Evolutionary conservation across 352 stramenopile genomes (phyloP), one percentile per base, ranked within the genome.

Genomic region (Phytophthora aleatoria): DNA sequence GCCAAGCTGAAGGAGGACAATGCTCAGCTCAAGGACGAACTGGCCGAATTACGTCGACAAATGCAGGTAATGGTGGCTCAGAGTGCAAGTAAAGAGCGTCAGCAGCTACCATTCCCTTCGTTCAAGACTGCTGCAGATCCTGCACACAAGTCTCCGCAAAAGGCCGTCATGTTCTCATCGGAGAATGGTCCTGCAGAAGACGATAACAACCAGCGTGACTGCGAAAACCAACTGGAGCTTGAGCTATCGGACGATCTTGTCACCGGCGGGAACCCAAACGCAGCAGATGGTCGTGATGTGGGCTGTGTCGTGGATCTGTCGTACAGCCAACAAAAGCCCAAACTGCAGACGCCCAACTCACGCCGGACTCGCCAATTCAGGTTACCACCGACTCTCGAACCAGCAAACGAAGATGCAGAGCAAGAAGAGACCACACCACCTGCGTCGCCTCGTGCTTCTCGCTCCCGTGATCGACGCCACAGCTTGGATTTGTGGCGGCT

Each of bases 1-100:
- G 47, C 65, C 13, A 91, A 90, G 62, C 74, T 95, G 33, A 81
- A 89, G 43, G 64, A 90, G 30, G 84, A 92, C 57, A 95, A 95
- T 50, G 69, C 82, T 20, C 77, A 88, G 26, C 64, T 93, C 2
- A 90, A 91, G 67, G 72, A 74, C 44, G 81, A 90, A 54, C 49
- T 93, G 26, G 72, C 77, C 49, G 62, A 71, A 60, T 66, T 93
- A 38, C 79, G 80, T 49, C 77, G 83, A 39, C 71, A 89, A 47
- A 70, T 93, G 43, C 71, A 81, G 30, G 60, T 64, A 4, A 82
- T 93, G 68, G 63, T 75, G 44, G 51, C 41, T n/a, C 50, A 59
- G 48, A 71, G 67, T 48, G 28, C 47, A 27, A 62, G 26, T 15
- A 71, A 69, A 16, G 54, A 61, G 26, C 53, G 38, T 13, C 71